phyloP scores from a whole-genome alignment of 106 monocot genomes.

The Agapanthus africanus region DNA sequence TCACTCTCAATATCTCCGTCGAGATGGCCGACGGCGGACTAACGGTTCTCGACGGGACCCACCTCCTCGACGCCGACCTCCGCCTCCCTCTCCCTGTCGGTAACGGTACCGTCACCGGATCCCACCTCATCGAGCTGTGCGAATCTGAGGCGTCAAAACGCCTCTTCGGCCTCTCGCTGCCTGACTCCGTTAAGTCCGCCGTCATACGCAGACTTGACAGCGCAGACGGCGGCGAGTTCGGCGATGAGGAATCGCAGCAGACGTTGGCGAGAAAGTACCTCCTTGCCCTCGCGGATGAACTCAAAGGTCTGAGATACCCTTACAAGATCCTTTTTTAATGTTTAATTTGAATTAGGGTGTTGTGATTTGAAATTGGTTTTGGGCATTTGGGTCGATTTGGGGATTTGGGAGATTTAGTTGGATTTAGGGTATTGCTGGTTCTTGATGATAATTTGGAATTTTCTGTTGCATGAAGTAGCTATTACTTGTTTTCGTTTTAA shows the following conservation, averaged over 20 bases:
- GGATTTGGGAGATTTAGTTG: not conserved
- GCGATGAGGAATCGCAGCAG: conserved; percentile 11
- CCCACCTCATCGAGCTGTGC: conserved; percentile 21
- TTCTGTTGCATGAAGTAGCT: not conserved
- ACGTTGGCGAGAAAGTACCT: conserved; percentile 14
- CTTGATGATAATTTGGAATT: not conserved
- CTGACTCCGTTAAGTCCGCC: conserved; percentile 15
- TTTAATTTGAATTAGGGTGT: not conserved
- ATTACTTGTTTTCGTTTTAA: not conserved
- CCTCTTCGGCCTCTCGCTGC: conserved; percentile 28
- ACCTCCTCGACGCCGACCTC: conserved; percentile 20
- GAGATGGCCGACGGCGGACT: conserved; percentile 23
- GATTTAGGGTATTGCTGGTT: not conserved
- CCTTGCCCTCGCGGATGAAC: conserved; percentile 26
- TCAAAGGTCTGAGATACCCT: conserved; percentile 20
- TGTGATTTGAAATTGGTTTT: not conserved
- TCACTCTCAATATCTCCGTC: not conserved
- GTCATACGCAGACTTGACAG: conserved; percentile 8
- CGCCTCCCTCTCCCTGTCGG: conserved; percentile 11
- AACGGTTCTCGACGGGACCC: conserved; percentile 19
- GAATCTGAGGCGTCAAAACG: conserved; percentile 25
- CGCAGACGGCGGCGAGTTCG: conserved; percentile 15
- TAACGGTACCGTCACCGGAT: conserved; percentile 17
- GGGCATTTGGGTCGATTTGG: not conserved
- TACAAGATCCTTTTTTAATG: not conserved